Percentiles rank a stretch among this genome's conserved stretches.
Conservation (phyloP, 2,329 filamentous ascomycete species). For the Ophiostoma ulmi region DNA sequence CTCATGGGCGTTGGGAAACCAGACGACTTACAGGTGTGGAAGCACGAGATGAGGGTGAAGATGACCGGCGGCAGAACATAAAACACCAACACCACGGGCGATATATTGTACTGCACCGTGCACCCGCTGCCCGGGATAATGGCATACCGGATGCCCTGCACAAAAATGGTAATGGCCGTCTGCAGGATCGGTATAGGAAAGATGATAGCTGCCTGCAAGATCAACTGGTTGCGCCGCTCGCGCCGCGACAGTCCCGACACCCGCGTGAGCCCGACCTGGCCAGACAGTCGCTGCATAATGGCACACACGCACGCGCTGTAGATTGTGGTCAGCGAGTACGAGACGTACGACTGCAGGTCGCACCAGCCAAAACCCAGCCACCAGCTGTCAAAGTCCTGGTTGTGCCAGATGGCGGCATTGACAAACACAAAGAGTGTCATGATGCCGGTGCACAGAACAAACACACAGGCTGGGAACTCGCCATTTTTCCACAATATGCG, state of each 20-base stretch:
- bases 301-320: constrained; percentile 50
- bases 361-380: constrained; percentile 51
- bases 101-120: constrained; percentile 39
- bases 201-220: constrained; percentile 50
- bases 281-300: constrained; percentile 50
- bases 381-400: constrained; percentile 48
- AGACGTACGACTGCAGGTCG: constrained; percentile 44
- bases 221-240: constrained; percentile 41
- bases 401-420: constrained; percentile 51
- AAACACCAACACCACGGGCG: constrained; percentile 47
- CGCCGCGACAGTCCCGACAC: constrained; percentile 37
- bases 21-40: constrained; percentile 37
- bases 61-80: constrained; percentile 44
- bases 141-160: constrained; percentile 45
- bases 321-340: constrained; percentile 38
- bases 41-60: constrained; percentile 41
- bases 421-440: constrained; percentile 46
- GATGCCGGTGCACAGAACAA: constrained; percentile 41
- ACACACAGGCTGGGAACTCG: constrained; percentile 49
- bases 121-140: constrained; percentile 50
- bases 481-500: constrained; percentile 48
- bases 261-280: constrained; percentile 45
- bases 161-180: constrained; percentile 44
- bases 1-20: no score
- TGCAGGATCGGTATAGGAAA: constrained; percentile 51